Base-by-base conservation (phyloP, 192 early-diverging fungal genomes). In the Coemansia furcata region DNA sequence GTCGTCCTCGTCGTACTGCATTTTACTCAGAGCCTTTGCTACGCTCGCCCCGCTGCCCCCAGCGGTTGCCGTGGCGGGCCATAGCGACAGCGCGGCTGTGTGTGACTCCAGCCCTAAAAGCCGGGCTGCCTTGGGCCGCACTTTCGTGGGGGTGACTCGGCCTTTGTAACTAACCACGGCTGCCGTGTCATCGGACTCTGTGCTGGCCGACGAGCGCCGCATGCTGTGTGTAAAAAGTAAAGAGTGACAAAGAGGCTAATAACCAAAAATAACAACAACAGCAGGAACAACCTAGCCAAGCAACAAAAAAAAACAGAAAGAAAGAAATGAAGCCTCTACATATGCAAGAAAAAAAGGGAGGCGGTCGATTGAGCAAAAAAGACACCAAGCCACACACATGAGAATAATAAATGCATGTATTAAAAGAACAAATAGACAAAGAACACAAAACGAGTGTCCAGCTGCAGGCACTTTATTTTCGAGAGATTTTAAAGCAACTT, bases 41-140 rank as follows among this genome's bases (percentile, higher is more conserved):
- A 33, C 26, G 3, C 12, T 8, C 21, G 32, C 4, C 44, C 12
- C 11, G 42, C 43, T 49, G 12, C 29, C 30, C 5, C 8, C n/a
- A 15, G 19, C 35, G 3, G 46, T 11, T 21, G 38, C 49, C 15
- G 26, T 32, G 14, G 46, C 12, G 33, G 40, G 15, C 21, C 9
- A 35, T 30, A 15, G 30, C 62, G 35, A 17, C n/a, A 57, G 44
- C 1, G 19, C n/a, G 30, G 21, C 36, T 0, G 61, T 42, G 11
- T 60, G 60, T 3, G 68, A 12, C 14, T 26, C 43, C 17, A 82
- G 71, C 1, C 80, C 80, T 32, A 82, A 68, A 37, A 82, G 29
- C 35, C 72, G 71, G 6, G 75, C 74, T 11, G 80, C 80, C 66
- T 82, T 82, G 37, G 80, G 77, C 63, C 33, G 66, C 10, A 79